These are phyloP conservation scores for Annulohypoxylon stygium DNA, from an alignment of 495 filamentous ascomycete genomes.

Conservation along the genomic window DNA sequence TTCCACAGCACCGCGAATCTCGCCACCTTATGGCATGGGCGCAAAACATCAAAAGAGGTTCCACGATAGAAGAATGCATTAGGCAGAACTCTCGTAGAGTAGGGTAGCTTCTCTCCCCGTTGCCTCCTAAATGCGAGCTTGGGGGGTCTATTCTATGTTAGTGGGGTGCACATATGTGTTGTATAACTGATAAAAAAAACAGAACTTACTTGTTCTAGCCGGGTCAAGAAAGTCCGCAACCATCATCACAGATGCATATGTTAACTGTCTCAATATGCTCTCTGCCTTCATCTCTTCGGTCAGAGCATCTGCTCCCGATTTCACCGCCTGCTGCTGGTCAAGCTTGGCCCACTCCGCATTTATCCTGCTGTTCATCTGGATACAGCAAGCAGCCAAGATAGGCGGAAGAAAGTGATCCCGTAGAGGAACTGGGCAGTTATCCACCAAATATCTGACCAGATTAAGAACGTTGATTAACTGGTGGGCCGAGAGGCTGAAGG, in stretches of 20 bases:
- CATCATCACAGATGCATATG: conserved; percentile 90
- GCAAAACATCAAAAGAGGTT: conserved; percentile 90
- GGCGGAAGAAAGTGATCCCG: conserved; percentile 87
- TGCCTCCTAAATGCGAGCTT: neutral
- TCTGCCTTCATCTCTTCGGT: conserved; percentile 98
- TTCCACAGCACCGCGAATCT: conserved; percentile 87
- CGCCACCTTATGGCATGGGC: conserved; percentile 91
- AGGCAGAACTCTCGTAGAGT: conserved; percentile 84
- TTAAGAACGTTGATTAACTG: conserved; percentile 92
- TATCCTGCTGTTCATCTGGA: conserved; percentile 87
- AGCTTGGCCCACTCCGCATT: conserved; percentile 86
- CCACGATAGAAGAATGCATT: conserved; percentile 80
- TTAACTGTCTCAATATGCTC: conserved; percentile 93
- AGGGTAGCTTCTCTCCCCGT: conserved; percentile 55
- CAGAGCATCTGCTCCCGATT: conserved; percentile 73
- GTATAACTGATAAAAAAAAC: neutral
- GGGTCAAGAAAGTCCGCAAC: conserved; percentile 89
- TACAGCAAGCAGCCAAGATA: conserved; percentile 83
- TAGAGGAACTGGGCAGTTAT: conserved; percentile 85
- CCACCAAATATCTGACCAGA: conserved; percentile 85
- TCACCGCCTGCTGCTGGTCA: conserved; percentile 65
- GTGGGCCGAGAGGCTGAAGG: conserved; percentile 87
- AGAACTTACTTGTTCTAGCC: conserved; percentile 65
- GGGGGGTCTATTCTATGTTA: conserved; percentile 32
- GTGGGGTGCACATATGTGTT: neutral